These are phyloP conservation scores for Aegle marmelos DNA, from an alignment of 345 rosid genomes.

Conservation along the genomic window DNA sequence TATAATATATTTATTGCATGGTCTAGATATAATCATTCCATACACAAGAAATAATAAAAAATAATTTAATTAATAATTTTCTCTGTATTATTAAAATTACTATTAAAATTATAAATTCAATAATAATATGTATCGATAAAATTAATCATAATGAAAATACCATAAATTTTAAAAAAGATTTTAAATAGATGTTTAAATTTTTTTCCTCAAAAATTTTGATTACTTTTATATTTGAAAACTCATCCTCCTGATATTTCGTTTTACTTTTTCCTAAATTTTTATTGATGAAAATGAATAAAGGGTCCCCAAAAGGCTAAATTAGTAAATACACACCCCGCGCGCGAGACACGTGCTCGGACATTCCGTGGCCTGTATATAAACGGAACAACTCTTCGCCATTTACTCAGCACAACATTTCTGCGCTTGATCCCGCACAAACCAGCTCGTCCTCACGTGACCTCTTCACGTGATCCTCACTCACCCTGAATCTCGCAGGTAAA, in stretches of 20 bases:
- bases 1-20: too few relatives aligned
- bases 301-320: background rate
- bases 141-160: too few relatives aligned
- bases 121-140: too few relatives aligned
- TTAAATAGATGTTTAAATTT: background rate
- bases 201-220: too few relatives aligned
- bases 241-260: background rate
- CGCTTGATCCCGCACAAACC: background rate
- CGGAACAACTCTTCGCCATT: background rate
- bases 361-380: background rate
- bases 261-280: background rate
- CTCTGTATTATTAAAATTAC: too few relatives aligned
- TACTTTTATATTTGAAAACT: background rate
- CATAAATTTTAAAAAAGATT: too few relatives aligned
- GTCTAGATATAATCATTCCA: too few relatives aligned
- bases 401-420: conserved; percentile 1
- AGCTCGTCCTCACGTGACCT: background rate
- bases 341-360: conserved; percentile 4
- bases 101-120: too few relatives aligned
- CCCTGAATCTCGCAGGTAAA: background rate
- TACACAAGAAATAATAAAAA: too few relatives aligned
- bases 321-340: background rate
- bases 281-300: background rate
- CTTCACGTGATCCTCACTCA: too few relatives aligned
- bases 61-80: too few relatives aligned